Percentiles rank a stretch among this genome's conserved stretches.
phyloP scores from a whole-genome alignment of 257 asterid genomes.

The Solanum boliviense region DNA sequence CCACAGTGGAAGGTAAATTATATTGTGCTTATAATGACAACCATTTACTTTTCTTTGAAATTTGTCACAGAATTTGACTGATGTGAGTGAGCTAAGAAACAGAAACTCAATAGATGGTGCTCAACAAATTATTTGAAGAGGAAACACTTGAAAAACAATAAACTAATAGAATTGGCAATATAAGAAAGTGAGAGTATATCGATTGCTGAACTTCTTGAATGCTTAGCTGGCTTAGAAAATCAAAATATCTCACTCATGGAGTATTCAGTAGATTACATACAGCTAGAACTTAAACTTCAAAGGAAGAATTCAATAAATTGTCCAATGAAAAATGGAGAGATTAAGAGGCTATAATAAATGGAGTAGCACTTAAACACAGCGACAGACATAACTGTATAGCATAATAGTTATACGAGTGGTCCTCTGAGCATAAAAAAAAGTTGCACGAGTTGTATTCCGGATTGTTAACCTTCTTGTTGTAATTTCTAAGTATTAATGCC shows the following conservation, averaged over 20 bases:
- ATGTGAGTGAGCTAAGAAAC: neutral
- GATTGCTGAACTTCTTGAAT: neutral
- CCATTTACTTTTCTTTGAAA: neutral
- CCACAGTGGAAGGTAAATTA: neutral
- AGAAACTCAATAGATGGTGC: neutral
- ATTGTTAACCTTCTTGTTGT: neutral
- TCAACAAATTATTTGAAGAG: neutral
- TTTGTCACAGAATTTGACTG: neutral
- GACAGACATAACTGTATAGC: neutral
- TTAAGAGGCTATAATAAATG: neutral
- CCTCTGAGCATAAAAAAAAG: neutral
- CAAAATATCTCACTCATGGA: neutral
- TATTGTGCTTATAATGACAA: neutral
- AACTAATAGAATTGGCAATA: neutral
- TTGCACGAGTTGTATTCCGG: neutral
- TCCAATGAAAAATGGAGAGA: neutral
- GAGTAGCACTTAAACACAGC: neutral
- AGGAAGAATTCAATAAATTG: neutral
- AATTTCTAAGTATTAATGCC: neutral
- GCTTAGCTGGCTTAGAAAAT: neutral
- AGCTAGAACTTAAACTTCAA: neutral
- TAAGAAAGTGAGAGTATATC: neutral
- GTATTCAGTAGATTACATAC: neutral
- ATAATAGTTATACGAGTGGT: neutral
- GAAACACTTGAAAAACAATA: neutral